Percentiles rank a stretch among this genome's conserved stretches.
These are phyloP conservation scores for Phytopythium aichiense DNA, from an alignment of 352 stramenopile species.

Conservation along the genomic window DNA sequence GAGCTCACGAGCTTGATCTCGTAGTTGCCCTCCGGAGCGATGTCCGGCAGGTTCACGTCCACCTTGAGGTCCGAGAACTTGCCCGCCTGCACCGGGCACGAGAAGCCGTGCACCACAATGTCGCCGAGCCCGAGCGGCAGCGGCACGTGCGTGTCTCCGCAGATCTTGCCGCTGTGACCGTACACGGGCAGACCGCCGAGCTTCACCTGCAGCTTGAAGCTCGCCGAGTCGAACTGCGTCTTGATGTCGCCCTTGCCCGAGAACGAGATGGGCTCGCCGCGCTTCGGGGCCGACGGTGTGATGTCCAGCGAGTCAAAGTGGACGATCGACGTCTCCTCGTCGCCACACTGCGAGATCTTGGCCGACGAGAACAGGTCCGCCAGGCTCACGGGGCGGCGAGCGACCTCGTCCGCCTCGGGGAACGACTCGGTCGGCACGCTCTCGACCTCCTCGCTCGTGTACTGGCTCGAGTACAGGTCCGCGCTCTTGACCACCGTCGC, in stretches of 20 bases:
- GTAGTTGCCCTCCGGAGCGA: conserved; percentile 77
- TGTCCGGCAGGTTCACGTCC: conserved; percentile 78
- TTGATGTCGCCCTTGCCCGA: conserved; percentile 68
- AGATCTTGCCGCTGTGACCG: conserved; percentile 65
- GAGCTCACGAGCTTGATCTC: conserved; percentile 67
- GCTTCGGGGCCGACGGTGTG: conserved; percentile 55
- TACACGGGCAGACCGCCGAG: conserved; percentile 71
- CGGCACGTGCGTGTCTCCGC: conserved; percentile 73
- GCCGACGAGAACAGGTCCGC: conserved; percentile 54
- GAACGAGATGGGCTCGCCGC: conserved; percentile 72
- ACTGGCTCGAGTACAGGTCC: neutral
- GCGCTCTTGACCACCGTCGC: conserved; percentile 32
- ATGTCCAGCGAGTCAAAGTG: conserved; percentile 70
- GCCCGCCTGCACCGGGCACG: conserved; percentile 64
- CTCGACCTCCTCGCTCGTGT: neutral
- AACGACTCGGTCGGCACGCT: conserved; percentile 22
- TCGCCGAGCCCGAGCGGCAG: conserved; percentile 79
- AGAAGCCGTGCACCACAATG: conserved; percentile 81
- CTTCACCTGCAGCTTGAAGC: conserved; percentile 73
- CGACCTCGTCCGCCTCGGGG: conserved; percentile 17
- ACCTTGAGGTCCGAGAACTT: conserved; percentile 68
- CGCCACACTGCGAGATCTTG: conserved; percentile 79
- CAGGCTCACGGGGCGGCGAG: conserved; percentile 24
- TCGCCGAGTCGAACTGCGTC: conserved; percentile 49
- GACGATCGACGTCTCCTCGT: conserved; percentile 56